Evolutionary conservation across 116 monocot genomes (phyloP).

Genomic region (Cymodocea nodosa): DNA sequence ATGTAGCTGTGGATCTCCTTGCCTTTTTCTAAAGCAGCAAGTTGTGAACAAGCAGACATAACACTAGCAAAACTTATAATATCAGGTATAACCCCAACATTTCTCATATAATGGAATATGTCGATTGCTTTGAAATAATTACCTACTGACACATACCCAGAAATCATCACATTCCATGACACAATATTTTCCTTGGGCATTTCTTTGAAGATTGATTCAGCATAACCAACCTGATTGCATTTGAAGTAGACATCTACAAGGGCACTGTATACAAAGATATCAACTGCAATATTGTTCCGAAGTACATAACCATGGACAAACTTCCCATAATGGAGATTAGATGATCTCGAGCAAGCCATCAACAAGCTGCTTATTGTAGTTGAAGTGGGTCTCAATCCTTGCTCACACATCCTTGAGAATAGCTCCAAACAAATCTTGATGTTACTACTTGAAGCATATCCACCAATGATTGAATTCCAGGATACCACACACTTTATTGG

Average conservation of each 20-base stretch:
- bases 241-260: conserved; percentile 61
- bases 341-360: conserved; percentile 35
- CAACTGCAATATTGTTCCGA: conserved; percentile 26
- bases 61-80: conserved; percentile 35
- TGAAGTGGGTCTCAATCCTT: conserved; percentile 32
- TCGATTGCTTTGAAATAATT: conserved; percentile 30
- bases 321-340: conserved; percentile 30
- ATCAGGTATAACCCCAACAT: conserved; percentile 24
- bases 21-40: conserved; percentile 50
- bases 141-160: conserved; percentile 33
- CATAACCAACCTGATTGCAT: conserved; percentile 24
- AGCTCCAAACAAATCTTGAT: conserved; percentile 31
- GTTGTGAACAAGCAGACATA: conserved; percentile 53
- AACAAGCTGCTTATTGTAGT: conserved; percentile 56
- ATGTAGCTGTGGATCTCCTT: conserved; percentile 40
- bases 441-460: conserved; percentile 40
- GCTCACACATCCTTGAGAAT: conserved; percentile 31
- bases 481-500: conserved; percentile 26
- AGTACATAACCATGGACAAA: conserved; percentile 44
- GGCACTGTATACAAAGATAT: conserved; percentile 37
- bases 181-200: conserved; percentile 26
- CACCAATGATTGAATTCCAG: conserved; percentile 60
- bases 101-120: conserved; percentile 28
- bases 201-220: conserved; percentile 24
- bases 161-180: conserved; percentile 71